Base-by-base conservation (phyloP, 345 rosid genomes). In the Atalantia buxifolia region DNA sequence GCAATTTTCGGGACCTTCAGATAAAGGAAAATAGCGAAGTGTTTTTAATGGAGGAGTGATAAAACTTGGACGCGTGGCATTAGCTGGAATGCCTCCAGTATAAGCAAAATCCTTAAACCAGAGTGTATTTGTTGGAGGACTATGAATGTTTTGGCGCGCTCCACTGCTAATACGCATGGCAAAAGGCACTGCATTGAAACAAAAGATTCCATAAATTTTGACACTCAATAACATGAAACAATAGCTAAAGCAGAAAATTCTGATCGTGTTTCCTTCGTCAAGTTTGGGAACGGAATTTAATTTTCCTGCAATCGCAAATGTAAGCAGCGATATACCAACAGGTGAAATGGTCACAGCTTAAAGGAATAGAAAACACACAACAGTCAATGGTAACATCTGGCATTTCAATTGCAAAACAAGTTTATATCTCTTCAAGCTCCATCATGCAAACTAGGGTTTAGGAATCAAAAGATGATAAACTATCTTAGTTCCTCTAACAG, bases 141-240 rank as follows among this genome's bases (percentile, higher is more conserved):
- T 89, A 42, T 78, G 85, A 53, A 92, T 85, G 81, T 89, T 80
- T 9, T 79, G 77, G 22, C 98, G 86, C 45, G 98, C 87, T 76
- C 99, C 99, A 78, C 99, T 94, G 80, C 99, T 97, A 33, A 97
- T 92, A 76, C 98, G 91, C 87, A 93, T 83, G 1, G 89, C 97
- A 89, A 86, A 94, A 18, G 99, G 99, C 16, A 84, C 99, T 97
- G 89, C 62, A 67, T 36, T 61, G 72, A 80, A 68, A 82, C 60
- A 79, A 72, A 9, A 76, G 22, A n/a, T 40, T 38, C 9, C 59
- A 66, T 59, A 62, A 72, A 38, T 66, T 74, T 59, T 40, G 42
- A 48, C 8, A 35, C 48, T n/a, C 71, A 59, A 19, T 35, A 36
- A 28, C 14, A 68, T 42, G 45, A 45, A 75, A 33, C 21, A 69